Conservation (phyloP, 176 grass and related monocot genomes). For the Lolium multiflorum region DNA sequence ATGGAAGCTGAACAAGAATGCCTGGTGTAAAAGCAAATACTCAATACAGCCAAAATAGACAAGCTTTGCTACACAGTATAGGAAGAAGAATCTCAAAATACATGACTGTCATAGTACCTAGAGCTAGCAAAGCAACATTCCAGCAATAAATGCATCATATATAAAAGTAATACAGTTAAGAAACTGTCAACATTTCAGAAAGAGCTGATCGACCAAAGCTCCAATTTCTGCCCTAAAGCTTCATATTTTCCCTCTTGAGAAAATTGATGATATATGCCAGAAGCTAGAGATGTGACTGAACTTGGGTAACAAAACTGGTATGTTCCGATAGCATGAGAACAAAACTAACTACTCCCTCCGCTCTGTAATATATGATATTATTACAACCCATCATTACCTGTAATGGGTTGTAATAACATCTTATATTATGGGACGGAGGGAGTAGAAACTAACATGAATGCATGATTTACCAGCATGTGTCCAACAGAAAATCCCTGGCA, state of each 20-base stretch:
- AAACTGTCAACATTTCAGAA: slow-evolving; percentile 10
- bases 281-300: background rate
- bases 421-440: no score
- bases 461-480: background rate
- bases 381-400: no score
- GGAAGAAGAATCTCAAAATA: background rate
- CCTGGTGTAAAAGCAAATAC: slow-evolving; percentile 51
- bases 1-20: slow-evolving; percentile 92
- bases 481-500: background rate
- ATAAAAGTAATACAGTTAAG: background rate
- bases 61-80: background rate
- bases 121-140: slow-evolving; percentile 17
- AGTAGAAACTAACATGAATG: background rate
- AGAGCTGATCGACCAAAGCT: background rate
- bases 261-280: background rate
- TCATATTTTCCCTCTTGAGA: background rate
- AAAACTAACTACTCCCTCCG: background rate
- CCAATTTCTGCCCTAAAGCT: background rate
- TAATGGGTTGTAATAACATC: no score
- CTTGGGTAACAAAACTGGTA: background rate
- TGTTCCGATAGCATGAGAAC: background rate
- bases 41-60: slow-evolving; percentile 9
- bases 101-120: background rate
- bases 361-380: no score
- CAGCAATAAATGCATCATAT: background rate